These are phyloP conservation scores for Cyanidioschyzon merolae DNA, from an alignment of 23 red algal species.

Conservation along the genomic window DNA sequence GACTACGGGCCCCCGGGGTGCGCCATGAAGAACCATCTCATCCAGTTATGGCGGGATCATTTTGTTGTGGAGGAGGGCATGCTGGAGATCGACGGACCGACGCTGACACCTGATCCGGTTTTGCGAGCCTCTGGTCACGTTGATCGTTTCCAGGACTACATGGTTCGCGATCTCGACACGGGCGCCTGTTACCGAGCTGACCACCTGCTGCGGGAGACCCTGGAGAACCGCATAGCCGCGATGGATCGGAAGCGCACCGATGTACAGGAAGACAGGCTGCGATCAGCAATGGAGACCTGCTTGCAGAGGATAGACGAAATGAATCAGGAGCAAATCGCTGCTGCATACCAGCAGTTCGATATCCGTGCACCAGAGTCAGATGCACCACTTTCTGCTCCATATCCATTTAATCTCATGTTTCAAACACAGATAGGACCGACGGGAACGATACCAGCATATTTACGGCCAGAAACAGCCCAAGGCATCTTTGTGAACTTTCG, in stretches of 20 bases:
- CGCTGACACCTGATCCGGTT: conserved; percentile 73
- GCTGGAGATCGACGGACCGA: conserved; percentile 81
- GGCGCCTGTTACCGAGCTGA: conserved; percentile 66
- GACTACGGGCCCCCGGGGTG: conserved; percentile 97
- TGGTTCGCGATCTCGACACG: conserved; percentile 71
- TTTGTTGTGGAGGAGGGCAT: conserved; percentile 91
- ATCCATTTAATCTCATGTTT: conserved; percentile 98
- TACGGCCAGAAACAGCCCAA: conserved; percentile 95
- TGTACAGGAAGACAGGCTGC: not conserved
- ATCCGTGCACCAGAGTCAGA: conserved; percentile 62
- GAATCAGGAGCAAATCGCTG: conserved; percentile 43
- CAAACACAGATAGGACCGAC: conserved; percentile 87
- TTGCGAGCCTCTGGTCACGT: conserved; percentile 86
- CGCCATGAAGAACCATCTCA: conserved; percentile 75
- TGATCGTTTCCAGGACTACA: conserved; percentile 78
- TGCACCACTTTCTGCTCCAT: conserved; percentile 39
- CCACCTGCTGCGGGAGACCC: conserved; percentile 69
- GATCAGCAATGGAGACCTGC: conserved; percentile 10
- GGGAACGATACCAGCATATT: conserved; percentile 44
- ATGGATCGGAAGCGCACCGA: not conserved
- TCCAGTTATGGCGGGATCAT: conserved; percentile 75
- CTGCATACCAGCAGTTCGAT: conserved; percentile 29
- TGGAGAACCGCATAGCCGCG: conserved; percentile 19
- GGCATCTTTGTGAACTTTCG: conserved; percentile 99
- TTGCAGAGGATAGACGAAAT: conserved; percentile 66